These are phyloP conservation scores for Trifolium pratense DNA, from an alignment of 306 rosid species.

Conservation along the genomic window DNA sequence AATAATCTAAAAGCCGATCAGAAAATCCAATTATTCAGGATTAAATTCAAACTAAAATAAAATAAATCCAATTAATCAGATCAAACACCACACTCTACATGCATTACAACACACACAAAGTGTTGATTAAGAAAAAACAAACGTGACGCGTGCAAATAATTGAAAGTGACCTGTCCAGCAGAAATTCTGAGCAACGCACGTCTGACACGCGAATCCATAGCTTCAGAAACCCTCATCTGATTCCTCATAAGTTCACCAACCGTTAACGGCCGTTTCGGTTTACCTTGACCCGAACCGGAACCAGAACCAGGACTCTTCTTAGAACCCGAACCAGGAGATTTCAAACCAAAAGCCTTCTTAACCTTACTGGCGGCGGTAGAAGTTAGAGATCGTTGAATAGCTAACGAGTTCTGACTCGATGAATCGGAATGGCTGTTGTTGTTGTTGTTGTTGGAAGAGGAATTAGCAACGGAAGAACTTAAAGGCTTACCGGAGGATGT, in stretches of 20 bases:
- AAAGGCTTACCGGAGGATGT: conserved; percentile 84
- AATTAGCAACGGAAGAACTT: conserved; percentile 47
- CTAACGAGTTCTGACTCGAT: conserved; percentile 55
- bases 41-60: background rate
- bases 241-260: conserved; percentile 94
- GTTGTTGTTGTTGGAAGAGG: conserved; percentile 38
- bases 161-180: conserved; percentile 78
- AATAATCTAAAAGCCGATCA: conserved; percentile 42
- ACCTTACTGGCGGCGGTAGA: conserved; percentile 96
- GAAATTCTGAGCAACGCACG: conserved; percentile 90
- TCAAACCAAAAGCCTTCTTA: conserved; percentile 92
- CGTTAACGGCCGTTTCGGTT: conserved; percentile 72
- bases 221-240: conserved; percentile 96
- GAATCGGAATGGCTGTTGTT: conserved; percentile 49
- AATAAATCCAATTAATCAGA: conserved; percentile 21
- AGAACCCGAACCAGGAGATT: conserved; percentile 88
- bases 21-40: background rate
- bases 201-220: conserved; percentile 86
- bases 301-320: conserved; percentile 86
- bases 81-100: conserved; percentile 35
- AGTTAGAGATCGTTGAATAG: conserved; percentile 86
- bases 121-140: background rate
- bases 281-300: conserved; percentile 61
- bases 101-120: conserved; percentile 25
- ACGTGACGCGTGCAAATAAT: background rate